Percentiles rank a stretch among this genome's conserved stretches.
Conservation (phyloP, 176 grass and related monocot species). For the Thalia dealbata region DNA sequence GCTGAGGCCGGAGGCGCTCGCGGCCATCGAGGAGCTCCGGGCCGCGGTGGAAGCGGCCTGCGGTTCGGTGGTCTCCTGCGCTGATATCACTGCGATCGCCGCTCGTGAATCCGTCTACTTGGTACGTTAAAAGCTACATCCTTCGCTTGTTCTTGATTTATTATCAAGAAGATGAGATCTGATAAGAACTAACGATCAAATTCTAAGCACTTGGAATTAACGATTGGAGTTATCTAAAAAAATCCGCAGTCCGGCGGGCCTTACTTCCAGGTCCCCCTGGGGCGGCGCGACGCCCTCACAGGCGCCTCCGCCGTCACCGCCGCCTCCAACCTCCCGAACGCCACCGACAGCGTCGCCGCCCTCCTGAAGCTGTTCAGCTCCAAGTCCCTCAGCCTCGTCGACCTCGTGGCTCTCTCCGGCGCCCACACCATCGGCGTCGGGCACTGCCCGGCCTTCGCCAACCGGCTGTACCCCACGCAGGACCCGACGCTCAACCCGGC, state of each 20-base stretch:
- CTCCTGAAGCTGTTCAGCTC: conserved; percentile 11
- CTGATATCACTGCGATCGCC: conserved; percentile 36
- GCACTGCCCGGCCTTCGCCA: conserved; percentile 30
- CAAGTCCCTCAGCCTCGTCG: conserved; percentile 14
- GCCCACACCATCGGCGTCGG: conserved; percentile 11
- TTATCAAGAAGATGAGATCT: too few relatives aligned
- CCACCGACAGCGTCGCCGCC: not conserved
- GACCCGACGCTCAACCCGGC: conserved; percentile 19
- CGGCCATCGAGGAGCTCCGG: conserved; percentile 34
- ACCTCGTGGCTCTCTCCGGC: conserved; percentile 30
- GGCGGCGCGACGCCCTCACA: conserved; percentile 22
- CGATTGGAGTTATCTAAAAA: too few relatives aligned
- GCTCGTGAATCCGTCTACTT: conserved; percentile 31
- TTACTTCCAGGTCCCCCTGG: conserved; percentile 23
- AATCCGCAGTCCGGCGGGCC: conserved; percentile 25
- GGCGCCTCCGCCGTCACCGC: not conserved
- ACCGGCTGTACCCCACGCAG: conserved; percentile 10
- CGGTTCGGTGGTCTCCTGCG: conserved; percentile 36
- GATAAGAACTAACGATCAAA: too few relatives aligned
- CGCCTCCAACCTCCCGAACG: conserved; percentile 13
- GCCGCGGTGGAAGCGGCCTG: conserved; percentile 17
- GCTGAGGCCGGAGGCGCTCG: conserved; percentile 18
- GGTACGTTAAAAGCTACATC: not conserved
- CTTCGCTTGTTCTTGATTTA: not conserved
- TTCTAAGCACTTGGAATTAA: too few relatives aligned